Base-by-base conservation (phyloP, 1,284 basidiomycete genomes). In the Peniophora sp. region DNA sequence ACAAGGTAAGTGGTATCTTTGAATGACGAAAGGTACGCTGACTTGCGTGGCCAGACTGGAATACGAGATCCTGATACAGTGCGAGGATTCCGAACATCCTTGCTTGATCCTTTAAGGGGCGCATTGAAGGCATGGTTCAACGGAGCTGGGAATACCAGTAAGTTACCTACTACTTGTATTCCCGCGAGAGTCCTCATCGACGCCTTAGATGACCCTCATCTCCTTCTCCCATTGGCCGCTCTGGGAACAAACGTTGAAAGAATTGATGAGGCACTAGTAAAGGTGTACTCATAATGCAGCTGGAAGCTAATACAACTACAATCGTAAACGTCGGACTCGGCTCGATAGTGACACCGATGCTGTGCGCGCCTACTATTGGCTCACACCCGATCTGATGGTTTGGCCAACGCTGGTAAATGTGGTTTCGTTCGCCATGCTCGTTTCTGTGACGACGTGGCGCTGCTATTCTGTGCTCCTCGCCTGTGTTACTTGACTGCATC, bases 21-120 rank as follows among this genome's bases (percentile, higher is more conserved):
- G 23, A 34, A 41, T n/a, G 23, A 23, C 50, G 24, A 45, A 23
- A 23, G 44, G 22, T 45, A 5, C 44, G n/a, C 25, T 39, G 34
- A 41, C 35, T 36, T 32, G 32, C 23, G 2, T 39, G n/a, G 47
- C 12, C 53, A 83, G 81, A 81, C 78, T 2, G 77, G 77, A 0
- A 68, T 82, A 27, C 68, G 74, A 11, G 72, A 79, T 54, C 52
- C 53, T 22, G 70, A 73, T 55, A 58, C 59, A 17, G 47, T 69
- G 3, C 52, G 48, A 24, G 61, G 57, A 22, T 54, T 69, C n/a
- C 58, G 66, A 23, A 55, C 49, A 5, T 56, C 60, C 1, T 52
- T 72, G 17, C 50, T 72, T 20, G 23, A 27, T 0, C 69, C 69
- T 2, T 52, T 73, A 44, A 56, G 63, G 19, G 27, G 49, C 6